Conservation (phyloP, 169 alveolate species). For the Amoebophrya sp. region DNA sequence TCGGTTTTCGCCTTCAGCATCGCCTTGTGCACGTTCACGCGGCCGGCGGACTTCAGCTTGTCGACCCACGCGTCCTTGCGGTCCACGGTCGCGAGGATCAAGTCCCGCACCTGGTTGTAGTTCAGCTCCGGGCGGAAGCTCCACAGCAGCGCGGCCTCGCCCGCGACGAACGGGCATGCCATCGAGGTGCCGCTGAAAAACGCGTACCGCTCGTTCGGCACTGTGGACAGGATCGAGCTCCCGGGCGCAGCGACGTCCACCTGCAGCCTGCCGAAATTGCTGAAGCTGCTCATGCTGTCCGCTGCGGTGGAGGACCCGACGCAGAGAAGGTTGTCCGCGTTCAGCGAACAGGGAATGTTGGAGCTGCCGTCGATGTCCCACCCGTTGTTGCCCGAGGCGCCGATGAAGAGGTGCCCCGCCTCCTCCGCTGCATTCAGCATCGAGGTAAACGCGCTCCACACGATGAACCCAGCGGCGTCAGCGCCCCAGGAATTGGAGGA, state of each 20-base stretch:
- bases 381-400: neutral
- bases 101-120: neutral
- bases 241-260: neutral
- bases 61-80: neutral
- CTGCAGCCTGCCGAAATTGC: neutral
- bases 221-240: neutral
- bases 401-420: neutral
- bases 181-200: neutral
- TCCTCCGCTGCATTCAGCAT: neutral
- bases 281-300: neutral
- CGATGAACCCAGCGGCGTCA: conserved; percentile 11
- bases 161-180: neutral
- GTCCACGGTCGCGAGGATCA: neutral
- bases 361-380: neutral
- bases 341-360: neutral
- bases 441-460: neutral
- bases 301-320: neutral
- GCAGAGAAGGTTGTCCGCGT: neutral
- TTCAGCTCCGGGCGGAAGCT: neutral
- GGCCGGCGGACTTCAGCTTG: neutral
- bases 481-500: conserved; percentile 44
- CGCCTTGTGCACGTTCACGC: neutral
- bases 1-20: neutral
- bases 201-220: neutral
- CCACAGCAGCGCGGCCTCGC: neutral